These are phyloP conservation scores for Trametes punicea DNA, from an alignment of 768 basidiomycete genomes.

Conservation along the genomic window DNA sequence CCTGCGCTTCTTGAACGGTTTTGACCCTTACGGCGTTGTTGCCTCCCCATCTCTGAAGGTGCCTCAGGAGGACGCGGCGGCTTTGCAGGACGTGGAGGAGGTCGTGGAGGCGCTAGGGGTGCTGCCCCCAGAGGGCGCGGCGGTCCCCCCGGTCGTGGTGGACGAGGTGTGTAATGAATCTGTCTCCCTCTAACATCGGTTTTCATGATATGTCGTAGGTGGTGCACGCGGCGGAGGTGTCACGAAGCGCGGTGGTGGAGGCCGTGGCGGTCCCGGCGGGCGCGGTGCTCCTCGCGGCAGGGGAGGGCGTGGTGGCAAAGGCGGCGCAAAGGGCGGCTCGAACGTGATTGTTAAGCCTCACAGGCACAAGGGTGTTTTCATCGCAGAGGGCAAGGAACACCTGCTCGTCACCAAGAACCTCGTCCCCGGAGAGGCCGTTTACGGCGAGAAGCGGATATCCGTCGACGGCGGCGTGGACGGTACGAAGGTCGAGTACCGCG, in stretches of 20 bases:
- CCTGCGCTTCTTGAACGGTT: neutral
- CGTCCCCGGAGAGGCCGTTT: slow-evolving; percentile 95
- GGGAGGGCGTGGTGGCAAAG: slow-evolving; percentile 44
- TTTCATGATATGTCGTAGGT: neutral
- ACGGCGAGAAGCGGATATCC: slow-evolving; percentile 96
- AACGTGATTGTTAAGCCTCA: slow-evolving; percentile 95
- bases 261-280: slow-evolving; percentile 35
- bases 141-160: slow-evolving; percentile 27
- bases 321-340: slow-evolving; percentile 76
- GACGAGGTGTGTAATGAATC: slow-evolving; percentile 30
- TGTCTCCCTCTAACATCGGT: slow-evolving; percentile 31
- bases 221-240: slow-evolving; percentile 26
- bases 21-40: neutral
- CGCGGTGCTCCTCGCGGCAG: slow-evolving; percentile 32
- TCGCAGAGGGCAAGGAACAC: slow-evolving; percentile 96
- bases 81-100: slow-evolving; percentile 31
- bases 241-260: slow-evolving; percentile 25
- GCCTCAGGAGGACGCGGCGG: slow-evolving; percentile 71
- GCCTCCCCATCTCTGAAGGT: slow-evolving; percentile 32
- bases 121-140: slow-evolving; percentile 30
- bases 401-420: slow-evolving; percentile 97
- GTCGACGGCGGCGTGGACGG: slow-evolving; percentile 73
- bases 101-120: slow-evolving; percentile 11
- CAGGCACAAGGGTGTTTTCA: slow-evolving; percentile 90
- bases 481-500: slow-evolving; percentile 93